These are phyloP conservation scores for Raphanus hybrid DNA, from an alignment of 441 rosid species.

Conservation along the genomic window DNA sequence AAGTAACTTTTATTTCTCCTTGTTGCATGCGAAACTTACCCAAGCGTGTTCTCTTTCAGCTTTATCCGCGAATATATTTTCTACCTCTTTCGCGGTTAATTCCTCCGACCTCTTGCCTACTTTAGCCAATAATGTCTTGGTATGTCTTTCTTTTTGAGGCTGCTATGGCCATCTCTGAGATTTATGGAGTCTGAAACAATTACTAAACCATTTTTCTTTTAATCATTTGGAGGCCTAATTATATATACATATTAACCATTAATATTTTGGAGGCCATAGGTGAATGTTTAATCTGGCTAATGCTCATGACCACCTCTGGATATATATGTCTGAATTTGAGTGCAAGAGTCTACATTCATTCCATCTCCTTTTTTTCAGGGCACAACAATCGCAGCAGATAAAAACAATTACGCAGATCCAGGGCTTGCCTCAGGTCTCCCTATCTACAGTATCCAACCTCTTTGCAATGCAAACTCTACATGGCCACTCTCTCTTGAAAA, in stretches of 20 bases:
- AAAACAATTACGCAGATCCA: constrained; percentile 56
- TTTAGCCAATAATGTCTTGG: constrained; percentile 61
- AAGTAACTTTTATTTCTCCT: not conserved
- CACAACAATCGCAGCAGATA: constrained; percentile 47
- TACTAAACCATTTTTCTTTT: too few species aligned
- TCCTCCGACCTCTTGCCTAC: constrained; percentile 49
- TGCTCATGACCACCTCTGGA: too few species aligned
- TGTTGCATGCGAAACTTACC: not conserved
- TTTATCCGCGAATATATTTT: constrained; percentile 57
- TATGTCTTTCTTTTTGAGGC: constrained; percentile 35
- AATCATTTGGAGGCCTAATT: too few species aligned
- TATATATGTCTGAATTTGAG: not conserved
- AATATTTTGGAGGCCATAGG: too few species aligned
- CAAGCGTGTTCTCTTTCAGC: constrained; percentile 41
- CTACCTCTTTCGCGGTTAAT: constrained; percentile 47
- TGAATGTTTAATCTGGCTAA: too few species aligned
- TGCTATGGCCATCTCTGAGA: not conserved
- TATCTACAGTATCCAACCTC: constrained; percentile 61
- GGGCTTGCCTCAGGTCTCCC: constrained; percentile 56
- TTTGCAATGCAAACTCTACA: constrained; percentile 58
- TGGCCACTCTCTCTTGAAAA: constrained; percentile 43
- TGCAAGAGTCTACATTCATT: not conserved
- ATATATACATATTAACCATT: not conserved
- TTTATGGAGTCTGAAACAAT: too few species aligned
- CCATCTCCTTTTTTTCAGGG: constrained; percentile 53